Evolutionary conservation across 2,329 filamentous ascomycete genomes (phyloP), one percentile per base, ranked within the genome.

Genomic region (Curvularia sp.): DNA sequence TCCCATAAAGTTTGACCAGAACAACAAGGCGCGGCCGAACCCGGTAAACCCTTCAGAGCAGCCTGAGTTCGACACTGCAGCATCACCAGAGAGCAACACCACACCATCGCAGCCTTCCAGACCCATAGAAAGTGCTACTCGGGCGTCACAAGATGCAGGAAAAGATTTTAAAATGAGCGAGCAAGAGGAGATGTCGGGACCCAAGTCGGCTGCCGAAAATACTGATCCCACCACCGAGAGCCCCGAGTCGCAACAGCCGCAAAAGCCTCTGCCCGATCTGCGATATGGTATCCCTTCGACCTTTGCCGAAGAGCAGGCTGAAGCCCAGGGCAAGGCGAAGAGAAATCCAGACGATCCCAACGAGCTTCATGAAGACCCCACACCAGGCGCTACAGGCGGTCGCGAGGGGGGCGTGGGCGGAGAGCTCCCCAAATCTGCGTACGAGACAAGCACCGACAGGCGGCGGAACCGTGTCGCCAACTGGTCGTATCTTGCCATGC

Each of bases 251-350:
- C 77, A 84, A 66, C 82, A 87, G 23, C 82, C 86, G 51, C 74
- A 72, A 15, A 84, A 89, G 70, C 89, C 91, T 52, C 86, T 97
- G 12, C 94, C 94, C 52, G 93, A 98, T 74, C 83, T 98, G 43
- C 95, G 92, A n/a, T 89, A 94, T 72, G 94, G 94, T 64, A 96
- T 98, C 62, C 94, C 94, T 0, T 97, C 93, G 1, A 97, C 93
- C 1, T 84, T 97, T 54, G 91, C 89, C 55, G 89, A 89, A 59
- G 94, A 97, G 78, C 85, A 60, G 9, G 53, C 81, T 53, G 77
- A 76, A 54, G 74, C 74, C 66, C 72, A 81, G 74, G 65, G 66
- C 61, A 64, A 79, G 39, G 55, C 64, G 3, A 66, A 66, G 42
- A 51, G 64, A 28, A 66, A 71, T 27, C 66, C 68, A n/a, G 65